Evolutionary conservation across 352 stramenopile genomes (phyloP).

Genomic region (Phytophthora aleatoria): DNA sequence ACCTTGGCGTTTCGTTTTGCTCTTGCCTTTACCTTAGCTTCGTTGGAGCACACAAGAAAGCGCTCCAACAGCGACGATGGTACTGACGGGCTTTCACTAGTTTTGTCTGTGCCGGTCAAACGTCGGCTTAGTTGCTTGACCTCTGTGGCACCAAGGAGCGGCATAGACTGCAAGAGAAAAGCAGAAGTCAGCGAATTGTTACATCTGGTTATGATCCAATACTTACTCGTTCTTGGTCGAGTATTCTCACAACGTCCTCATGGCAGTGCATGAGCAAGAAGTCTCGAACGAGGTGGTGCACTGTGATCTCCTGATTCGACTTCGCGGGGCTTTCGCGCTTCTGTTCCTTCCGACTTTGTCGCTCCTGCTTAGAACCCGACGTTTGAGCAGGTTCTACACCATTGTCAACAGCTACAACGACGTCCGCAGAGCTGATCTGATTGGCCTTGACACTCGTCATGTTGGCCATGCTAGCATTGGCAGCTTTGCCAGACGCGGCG

Average conservation of each 20-base stretch:
- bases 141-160: slow-evolving; percentile 18
- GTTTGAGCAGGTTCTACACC: not conserved
- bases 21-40: slow-evolving; percentile 18
- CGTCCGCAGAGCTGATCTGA: slow-evolving; percentile 33
- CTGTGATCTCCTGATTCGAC: slow-evolving; percentile 31
- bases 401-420: slow-evolving; percentile 18
- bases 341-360: slow-evolving; percentile 4
- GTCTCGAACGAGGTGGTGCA: slow-evolving; percentile 65
- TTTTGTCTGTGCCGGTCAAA: slow-evolving; percentile 9
- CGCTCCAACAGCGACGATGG: slow-evolving; percentile 36
- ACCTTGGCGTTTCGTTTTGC: slow-evolving; percentile 23
- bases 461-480: not conserved
- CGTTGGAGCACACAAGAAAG: slow-evolving; percentile 40
- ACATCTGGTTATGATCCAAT: not conserved
- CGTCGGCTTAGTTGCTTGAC: slow-evolving; percentile 25
- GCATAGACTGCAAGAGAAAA: slow-evolving; percentile 19
- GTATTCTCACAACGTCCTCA: slow-evolving; percentile 40
- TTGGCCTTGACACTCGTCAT: slow-evolving; percentile 28
- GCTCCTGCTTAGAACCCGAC: not conserved
- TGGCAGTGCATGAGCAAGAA: slow-evolving; percentile 56
- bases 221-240: slow-evolving; percentile 52
- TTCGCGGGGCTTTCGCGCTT: not conserved
- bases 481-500: slow-evolving; percentile 4
- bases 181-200: slow-evolving; percentile 1
- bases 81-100: slow-evolving; percentile 1